Evolutionary conservation across 345 rosid species (phyloP).

Genomic region (Aquilaria yunnanensis): DNA sequence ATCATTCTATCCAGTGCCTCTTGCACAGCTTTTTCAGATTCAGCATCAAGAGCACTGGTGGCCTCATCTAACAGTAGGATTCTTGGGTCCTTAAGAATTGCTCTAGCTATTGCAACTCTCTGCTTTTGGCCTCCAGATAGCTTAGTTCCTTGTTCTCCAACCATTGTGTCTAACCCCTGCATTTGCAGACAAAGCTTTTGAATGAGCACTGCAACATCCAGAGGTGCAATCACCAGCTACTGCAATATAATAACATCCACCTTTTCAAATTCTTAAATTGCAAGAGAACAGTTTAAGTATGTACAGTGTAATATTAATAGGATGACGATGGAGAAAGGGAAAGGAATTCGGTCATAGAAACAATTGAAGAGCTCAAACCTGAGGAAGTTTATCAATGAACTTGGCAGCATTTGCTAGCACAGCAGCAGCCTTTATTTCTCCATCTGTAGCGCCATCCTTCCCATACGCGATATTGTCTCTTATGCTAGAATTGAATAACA

Average conservation of each 20-base stretch:
- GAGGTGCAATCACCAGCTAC: not conserved
- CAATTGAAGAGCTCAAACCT: conserved; percentile 20
- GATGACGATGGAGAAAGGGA: not conserved
- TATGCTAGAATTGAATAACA: conserved; percentile 59
- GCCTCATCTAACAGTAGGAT: conserved; percentile 84
- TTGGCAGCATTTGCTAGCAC: conserved; percentile 72
- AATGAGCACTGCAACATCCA: not conserved
- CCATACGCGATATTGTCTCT: conserved; percentile 71
- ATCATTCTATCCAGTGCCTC: conserved; percentile 74
- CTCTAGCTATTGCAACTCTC: conserved; percentile 85
- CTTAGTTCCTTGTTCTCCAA: conserved; percentile 90
- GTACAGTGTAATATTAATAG: no score
- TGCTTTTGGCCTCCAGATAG: conserved; percentile 96
- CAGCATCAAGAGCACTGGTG: conserved; percentile 86
- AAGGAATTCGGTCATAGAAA: not conserved
- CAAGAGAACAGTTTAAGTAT: not conserved
- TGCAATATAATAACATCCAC: no score
- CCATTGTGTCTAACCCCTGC: conserved; percentile 80
- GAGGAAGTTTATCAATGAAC: conserved; percentile 66
- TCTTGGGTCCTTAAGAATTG: conserved; percentile 63
- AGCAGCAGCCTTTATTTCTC: conserved; percentile 56
- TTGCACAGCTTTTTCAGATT: conserved; percentile 71
- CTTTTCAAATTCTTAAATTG: not conserved
- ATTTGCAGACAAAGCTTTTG: not conserved
- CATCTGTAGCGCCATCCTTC: conserved; percentile 50